Base-by-base conservation (phyloP, 805 yeast genomes). In the Zygoascus bituminiphila region DNA sequence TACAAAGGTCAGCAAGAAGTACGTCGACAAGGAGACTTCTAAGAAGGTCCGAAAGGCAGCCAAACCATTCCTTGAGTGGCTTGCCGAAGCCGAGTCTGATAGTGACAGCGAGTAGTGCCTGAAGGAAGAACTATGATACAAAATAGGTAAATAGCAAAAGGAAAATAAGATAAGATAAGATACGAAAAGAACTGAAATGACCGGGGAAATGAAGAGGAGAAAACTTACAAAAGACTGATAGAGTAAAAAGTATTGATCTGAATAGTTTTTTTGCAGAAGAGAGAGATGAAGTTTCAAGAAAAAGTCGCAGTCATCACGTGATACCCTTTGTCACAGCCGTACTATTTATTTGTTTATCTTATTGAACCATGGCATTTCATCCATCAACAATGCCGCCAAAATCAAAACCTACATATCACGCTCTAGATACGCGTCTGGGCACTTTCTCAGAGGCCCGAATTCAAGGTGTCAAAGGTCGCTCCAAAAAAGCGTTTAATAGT, bases 1-100 rank as follows among this genome's bases (percentile, higher is more conserved):
- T 62, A 77, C 91, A 46, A 88, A 81, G 69, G 89, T 86, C 44
- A 84, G 95, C 46, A 88, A 88, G 74, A 89, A 88, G 68, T 93
- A 82, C 61, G 96, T 93, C 52, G 85, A 94, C 53, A 93, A 91
- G 72, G 95, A 88, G 42, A 75, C 81, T 29, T 83, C 94, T 46
- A 91, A 91, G 73, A 91, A 86, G 76, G 95, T 89, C 45, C 85
- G 96, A 69, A 86, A 82, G 70, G 93, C 96, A 42, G 97, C 97
- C 52, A 89, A 88, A 70, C 95, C 98, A 25, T 93, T 93, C 71
- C 72, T 93, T 55, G 81, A 84, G 57, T 93, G 98, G 98, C 78
- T 93, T 57, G 82, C 88, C 63, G 89, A 85, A 67, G 98, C 98
- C 52, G 96, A 88, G 58, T 83, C 81, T 64, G 91, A 82, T 55